These are phyloP conservation scores for Lizonia empirigonia DNA, from an alignment of 2,329 filamentous ascomycete genomes.

Conservation along the genomic window DNA sequence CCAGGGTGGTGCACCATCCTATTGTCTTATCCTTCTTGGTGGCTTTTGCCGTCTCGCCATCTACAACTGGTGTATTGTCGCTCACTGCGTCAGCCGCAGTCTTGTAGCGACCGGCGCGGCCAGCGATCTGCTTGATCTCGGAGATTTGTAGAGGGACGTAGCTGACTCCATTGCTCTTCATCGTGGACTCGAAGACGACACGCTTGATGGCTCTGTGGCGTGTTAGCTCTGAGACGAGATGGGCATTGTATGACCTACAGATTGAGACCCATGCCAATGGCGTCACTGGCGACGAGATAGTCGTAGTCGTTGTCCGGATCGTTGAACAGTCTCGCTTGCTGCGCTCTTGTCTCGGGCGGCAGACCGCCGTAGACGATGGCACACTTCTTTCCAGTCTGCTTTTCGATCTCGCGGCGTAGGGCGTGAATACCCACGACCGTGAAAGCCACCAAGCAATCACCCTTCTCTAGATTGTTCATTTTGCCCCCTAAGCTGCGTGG, in stretches of 20 bases:
- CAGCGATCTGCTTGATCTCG: conserved; percentile 93
- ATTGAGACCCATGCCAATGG: conserved; percentile 97
- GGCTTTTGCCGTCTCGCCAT: conserved; percentile 16
- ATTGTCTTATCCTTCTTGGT: conserved; percentile 44
- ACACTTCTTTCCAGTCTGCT: conserved; percentile 74
- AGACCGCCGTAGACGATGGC: conserved; percentile 92
- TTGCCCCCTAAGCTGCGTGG: conserved; percentile 66
- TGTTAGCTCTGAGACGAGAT: not conserved
- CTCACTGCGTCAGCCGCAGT: conserved; percentile 65
- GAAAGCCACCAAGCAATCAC: conserved; percentile 89
- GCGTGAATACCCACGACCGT: conserved; percentile 81
- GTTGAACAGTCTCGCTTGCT: conserved; percentile 93
- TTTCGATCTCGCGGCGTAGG: conserved; percentile 78
- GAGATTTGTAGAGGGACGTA: conserved; percentile 68
- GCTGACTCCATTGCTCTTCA: conserved; percentile 70
- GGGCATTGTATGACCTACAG: conserved; percentile 59
- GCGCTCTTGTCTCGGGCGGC: conserved; percentile 88
- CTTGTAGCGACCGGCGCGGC: conserved; percentile 85
- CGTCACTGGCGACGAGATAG: conserved; percentile 89
- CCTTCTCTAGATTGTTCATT: conserved; percentile 76
- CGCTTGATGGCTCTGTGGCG: conserved; percentile 72
- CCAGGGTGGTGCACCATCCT: conserved; percentile 81
- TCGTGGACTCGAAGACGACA: conserved; percentile 79
- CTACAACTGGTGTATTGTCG: conserved; percentile 23
- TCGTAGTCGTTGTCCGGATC: conserved; percentile 96